These are phyloP conservation scores for Ogataea glucozyma DNA, from an alignment of 805 yeast species.

Conservation along the genomic window DNA sequence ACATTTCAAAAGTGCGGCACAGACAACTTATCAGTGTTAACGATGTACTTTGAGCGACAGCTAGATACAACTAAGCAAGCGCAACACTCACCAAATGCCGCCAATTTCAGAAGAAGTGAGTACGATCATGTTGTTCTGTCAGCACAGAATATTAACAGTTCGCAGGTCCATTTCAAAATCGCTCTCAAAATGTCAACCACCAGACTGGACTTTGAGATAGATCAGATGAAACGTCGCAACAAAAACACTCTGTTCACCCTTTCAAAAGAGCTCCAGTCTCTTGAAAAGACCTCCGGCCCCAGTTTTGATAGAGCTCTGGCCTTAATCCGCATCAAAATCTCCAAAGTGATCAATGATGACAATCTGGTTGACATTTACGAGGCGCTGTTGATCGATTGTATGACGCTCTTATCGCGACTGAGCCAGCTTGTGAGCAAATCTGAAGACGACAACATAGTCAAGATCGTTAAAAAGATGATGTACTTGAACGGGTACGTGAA, in stretches of 20 bases:
- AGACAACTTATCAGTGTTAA: too few species aligned
- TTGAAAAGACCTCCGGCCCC: slow-evolving; percentile 14
- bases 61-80: background rate
- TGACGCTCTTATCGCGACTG: slow-evolving; percentile 25
- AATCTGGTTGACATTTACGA: slow-evolving; percentile 28
- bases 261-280: slow-evolving; percentile 23
- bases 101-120: slow-evolving; percentile 22
- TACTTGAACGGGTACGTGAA: slow-evolving; percentile 22
- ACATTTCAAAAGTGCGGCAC: too few species aligned
- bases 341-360: slow-evolving; percentile 28
- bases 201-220: slow-evolving; percentile 29
- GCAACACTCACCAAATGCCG: slow-evolving; percentile 7
- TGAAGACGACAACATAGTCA: slow-evolving; percentile 20
- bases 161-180: slow-evolving; percentile 25
- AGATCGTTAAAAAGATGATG: slow-evolving; percentile 21
- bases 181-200: slow-evolving; percentile 30
- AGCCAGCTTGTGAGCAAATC: slow-evolving; percentile 17
- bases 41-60: too few species aligned
- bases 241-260: slow-evolving; percentile 25
- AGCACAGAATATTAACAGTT: slow-evolving; percentile 1
- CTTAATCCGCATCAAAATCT: slow-evolving; percentile 21
- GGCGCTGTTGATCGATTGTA: slow-evolving; percentile 25
- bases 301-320: slow-evolving; percentile 28
- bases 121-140: background rate
- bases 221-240: slow-evolving; percentile 29